Conservation (phyloP, 306 rosid genomes). For the Spatholobus suberectus region DNA sequence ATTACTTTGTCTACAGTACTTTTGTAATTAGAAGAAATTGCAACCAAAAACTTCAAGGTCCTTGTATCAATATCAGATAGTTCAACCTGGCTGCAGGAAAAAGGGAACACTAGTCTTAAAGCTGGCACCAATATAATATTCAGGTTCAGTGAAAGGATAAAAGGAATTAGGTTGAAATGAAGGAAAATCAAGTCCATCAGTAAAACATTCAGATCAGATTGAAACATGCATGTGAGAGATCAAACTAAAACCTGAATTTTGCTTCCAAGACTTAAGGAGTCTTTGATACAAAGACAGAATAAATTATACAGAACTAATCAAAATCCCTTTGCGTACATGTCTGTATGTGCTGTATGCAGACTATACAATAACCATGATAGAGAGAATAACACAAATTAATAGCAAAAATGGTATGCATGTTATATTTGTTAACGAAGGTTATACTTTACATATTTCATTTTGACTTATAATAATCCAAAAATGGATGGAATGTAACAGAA, state of each 20-base stretch:
- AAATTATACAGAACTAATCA: conserved; percentile 7
- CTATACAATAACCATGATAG: conserved; percentile 1
- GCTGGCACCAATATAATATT: conserved; percentile 6
- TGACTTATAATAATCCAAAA: conserved; percentile 20
- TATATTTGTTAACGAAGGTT: background rate
- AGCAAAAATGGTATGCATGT: background rate
- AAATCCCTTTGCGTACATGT: background rate
- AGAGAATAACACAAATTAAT: conserved; percentile 23
- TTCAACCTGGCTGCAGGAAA: conserved; percentile 53
- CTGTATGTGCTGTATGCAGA: background rate
- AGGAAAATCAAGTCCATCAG: background rate
- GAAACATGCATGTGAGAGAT: conserved; percentile 28
- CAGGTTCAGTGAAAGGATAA: conserved; percentile 15
- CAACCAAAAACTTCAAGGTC: conserved; percentile 70
- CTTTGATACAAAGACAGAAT: background rate
- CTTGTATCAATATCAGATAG: conserved; percentile 65
- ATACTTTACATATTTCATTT: background rate
- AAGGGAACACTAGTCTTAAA: conserved; percentile 39
- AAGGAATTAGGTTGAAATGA: conserved; percentile 16
- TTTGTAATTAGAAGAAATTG: conserved; percentile 56
- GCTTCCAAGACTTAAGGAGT: conserved; percentile 24
- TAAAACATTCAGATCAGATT: conserved; percentile 30
- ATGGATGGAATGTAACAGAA: background rate
- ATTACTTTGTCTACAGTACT: conserved; percentile 52
- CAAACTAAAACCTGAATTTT: conserved; percentile 13